A percentile compares a stretch with the other conserved stretches of the same genome.
Conservation (phyloP, 345 rosid genomes). For the Bretschneidera sinensis region DNA sequence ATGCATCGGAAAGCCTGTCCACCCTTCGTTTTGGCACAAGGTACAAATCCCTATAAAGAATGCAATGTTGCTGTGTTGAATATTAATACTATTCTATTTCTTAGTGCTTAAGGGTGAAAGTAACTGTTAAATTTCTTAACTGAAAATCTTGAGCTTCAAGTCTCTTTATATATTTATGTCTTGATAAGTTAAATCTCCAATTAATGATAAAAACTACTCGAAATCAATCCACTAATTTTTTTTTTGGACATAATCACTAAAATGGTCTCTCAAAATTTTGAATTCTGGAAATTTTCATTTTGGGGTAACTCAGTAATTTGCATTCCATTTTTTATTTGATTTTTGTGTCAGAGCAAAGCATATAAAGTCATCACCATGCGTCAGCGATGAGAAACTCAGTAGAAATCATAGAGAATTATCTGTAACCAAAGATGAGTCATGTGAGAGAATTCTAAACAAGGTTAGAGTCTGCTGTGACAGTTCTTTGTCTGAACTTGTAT, state of each 20-base stretch:
- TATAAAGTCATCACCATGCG: conserved; percentile 56
- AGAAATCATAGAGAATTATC: conserved; percentile 30
- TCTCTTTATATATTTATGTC: too few relatives aligned
- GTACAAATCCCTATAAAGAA: conserved; percentile 24
- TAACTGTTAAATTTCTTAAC: neutral
- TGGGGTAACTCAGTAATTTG: neutral
- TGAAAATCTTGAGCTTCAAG: neutral
- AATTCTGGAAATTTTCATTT: neutral
- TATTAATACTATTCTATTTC: neutral
- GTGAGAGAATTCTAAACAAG: conserved; percentile 45
- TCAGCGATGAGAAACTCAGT: conserved; percentile 37
- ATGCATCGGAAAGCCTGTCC: conserved; percentile 77
- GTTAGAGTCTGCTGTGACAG: conserved; percentile 29
- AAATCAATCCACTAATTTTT: neutral
- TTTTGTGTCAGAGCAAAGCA: conserved; percentile 69
- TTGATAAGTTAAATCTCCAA: too few relatives aligned
- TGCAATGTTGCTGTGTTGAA: neutral
- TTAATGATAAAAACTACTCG: neutral
- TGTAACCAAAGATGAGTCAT: conserved; percentile 36
- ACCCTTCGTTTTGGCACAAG: conserved; percentile 91
- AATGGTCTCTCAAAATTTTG: neutral
- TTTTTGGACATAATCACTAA: too few relatives aligned
- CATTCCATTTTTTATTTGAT: conserved; percentile 3
- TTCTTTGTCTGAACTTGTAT: conserved; percentile 13
- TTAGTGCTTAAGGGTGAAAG: neutral